phyloP scores from a whole-genome alignment of 2,329 filamentous ascomycete species.

The Talaromyces sp. region DNA sequence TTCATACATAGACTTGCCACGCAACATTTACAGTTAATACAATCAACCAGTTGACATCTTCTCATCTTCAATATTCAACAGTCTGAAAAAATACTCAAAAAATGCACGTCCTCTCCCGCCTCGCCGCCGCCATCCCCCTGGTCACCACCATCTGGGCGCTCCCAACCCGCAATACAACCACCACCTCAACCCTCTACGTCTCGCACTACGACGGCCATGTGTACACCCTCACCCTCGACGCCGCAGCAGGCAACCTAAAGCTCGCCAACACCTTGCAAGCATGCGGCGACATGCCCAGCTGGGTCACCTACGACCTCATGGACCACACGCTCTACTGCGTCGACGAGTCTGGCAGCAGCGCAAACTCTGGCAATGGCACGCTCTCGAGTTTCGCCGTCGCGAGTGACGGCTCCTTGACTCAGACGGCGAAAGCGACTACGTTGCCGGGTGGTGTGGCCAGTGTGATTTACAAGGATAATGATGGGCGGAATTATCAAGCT shows the following conservation, averaged over 20 bases:
- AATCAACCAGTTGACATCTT: too few relatives aligned
- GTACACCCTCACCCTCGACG: conserved; percentile 21
- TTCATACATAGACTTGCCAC: not conserved
- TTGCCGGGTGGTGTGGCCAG: conserved; percentile 28
- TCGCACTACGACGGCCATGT: conserved; percentile 34
- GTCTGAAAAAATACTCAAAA: not conserved
- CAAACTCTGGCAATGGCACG: conserved; percentile 22
- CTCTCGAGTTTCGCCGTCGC: conserved; percentile 13
- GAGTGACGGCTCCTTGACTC: conserved; percentile 7
- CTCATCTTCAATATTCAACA: not conserved
- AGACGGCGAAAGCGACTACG: conserved; percentile 17
- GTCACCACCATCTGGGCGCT: not conserved
- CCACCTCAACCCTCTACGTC: conserved; percentile 25
- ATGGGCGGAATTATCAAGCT: conserved; percentile 23
- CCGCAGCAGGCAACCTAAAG: conserved; percentile 16
- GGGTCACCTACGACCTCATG: conserved; percentile 26
- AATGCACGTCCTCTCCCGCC: not conserved
- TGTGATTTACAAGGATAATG: conserved; percentile 23
- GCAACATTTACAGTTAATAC: not conserved
- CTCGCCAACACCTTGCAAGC: conserved; percentile 20
- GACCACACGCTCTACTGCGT: conserved; percentile 28
- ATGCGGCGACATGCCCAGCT: conserved; percentile 31
- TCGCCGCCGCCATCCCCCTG: not conserved
- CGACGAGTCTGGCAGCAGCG: conserved; percentile 25
- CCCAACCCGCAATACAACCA: not conserved